Conservation (phyloP, 1,139 yeast genomes). For the Nakaseomyces uthaithaninus region DNA sequence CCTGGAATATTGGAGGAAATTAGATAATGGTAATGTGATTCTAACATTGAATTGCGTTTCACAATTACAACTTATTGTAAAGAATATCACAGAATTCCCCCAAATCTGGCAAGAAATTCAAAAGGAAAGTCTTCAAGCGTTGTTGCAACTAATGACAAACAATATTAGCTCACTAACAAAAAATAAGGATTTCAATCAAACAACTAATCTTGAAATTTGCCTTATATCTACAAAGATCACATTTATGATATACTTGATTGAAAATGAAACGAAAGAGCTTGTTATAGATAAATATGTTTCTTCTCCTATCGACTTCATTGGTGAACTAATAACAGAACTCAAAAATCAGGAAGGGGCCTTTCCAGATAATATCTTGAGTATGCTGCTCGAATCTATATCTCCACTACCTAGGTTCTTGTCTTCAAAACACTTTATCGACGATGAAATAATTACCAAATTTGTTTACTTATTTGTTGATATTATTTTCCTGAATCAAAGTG, state of each 20-base stretch:
- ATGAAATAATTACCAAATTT: constrained; percentile 23
- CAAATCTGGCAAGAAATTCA: constrained; percentile 14
- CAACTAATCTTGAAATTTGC: constrained; percentile 23
- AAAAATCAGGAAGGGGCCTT: constrained; percentile 1
- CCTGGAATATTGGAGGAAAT: constrained; percentile 18
- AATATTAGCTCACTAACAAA: constrained; percentile 14
- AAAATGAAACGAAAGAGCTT: constrained; percentile 37
- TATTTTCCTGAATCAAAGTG: constrained; percentile 21
- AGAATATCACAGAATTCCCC: constrained; percentile 17
- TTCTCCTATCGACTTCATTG: constrained; percentile 37
- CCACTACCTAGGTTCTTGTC: constrained; percentile 22
- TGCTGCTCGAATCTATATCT: constrained; percentile 15
- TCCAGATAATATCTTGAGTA: constrained; percentile 10
- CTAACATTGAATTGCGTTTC: constrained; percentile 15
- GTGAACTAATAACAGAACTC: background rate
- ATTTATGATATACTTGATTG: constrained; percentile 37
- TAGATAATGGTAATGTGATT: constrained; percentile 11
- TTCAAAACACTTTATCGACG: constrained; percentile 25
- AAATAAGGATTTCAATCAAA: constrained; percentile 7
- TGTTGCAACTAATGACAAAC: constrained; percentile 18
- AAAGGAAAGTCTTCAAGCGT: constrained; percentile 11
- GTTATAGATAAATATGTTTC: constrained; percentile 40
- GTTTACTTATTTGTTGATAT: constrained; percentile 28
- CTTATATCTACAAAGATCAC: constrained; percentile 38
- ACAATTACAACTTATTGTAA: constrained; percentile 16